These are phyloP conservation scores for Penicillium sp. DNA, from an alignment of 2,329 filamentous ascomycete species.

Conservation along the genomic window DNA sequence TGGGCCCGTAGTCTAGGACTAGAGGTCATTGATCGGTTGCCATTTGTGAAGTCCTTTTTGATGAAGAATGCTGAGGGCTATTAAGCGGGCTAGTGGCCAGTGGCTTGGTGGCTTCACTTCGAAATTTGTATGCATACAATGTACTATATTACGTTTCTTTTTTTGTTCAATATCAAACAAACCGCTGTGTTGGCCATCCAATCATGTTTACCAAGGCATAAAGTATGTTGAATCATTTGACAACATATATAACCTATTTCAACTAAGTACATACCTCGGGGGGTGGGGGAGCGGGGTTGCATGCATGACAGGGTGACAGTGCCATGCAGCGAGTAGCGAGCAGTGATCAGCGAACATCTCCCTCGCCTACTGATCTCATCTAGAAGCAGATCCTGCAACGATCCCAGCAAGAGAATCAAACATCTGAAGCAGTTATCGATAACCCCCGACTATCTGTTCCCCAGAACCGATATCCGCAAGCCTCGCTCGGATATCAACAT, in stretches of 20 bases:
- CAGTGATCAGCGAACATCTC: background rate
- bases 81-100: slow-evolving; percentile 3
- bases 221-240: background rate
- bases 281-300: background rate
- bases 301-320: background rate
- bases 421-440: background rate
- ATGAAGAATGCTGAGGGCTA: slow-evolving; percentile 66
- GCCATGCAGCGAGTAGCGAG: background rate
- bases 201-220: background rate
- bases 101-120: background rate
- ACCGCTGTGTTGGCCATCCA: background rate
- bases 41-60: slow-evolving; percentile 77
- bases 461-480: background rate
- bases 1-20: slow-evolving; percentile 76
- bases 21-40: slow-evolving; percentile 71
- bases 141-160: slow-evolving; percentile 18
- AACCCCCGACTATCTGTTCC: background rate
- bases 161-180: slow-evolving; percentile 2
- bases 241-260: background rate
- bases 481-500: background rate
- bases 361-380: background rate
- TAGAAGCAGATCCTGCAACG: background rate
- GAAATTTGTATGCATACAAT: slow-evolving; percentile 9
- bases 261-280: background rate
- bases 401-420: background rate